Percentiles rank a stretch among this genome's conserved stretches.
Conservation (phyloP, 345 rosid genomes). For the Brassica nigra region DNA sequence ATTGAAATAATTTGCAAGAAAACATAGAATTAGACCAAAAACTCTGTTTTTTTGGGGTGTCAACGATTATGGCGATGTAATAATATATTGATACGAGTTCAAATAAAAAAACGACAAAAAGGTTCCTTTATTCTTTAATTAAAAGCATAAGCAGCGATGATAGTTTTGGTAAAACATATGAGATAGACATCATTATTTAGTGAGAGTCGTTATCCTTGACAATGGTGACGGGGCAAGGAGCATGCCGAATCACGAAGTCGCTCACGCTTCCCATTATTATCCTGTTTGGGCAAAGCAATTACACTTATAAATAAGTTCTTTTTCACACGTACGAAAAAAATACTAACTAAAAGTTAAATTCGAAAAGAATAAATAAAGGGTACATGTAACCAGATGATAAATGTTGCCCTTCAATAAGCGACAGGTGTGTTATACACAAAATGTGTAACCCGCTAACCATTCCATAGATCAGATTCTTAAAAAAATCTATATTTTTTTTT, state of each 20-base stretch:
- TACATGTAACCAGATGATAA: not conserved
- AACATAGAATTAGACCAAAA: not conserved
- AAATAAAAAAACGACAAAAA: conserved; percentile 10
- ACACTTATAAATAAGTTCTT: not conserved
- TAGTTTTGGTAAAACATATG: not conserved
- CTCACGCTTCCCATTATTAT: conserved; percentile 73
- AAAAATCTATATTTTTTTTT: not conserved
- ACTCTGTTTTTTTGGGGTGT: not conserved
- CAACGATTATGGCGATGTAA: not conserved
- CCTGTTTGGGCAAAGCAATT: conserved; percentile 50
- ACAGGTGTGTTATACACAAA: not conserved
- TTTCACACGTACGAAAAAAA: not conserved
- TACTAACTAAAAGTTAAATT: not conserved
- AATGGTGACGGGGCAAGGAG: conserved; percentile 61
- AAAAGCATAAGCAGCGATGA: not conserved
- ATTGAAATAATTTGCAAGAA: not conserved
- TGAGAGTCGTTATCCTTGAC: conserved; percentile 44
- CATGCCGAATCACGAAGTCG: conserved; percentile 51
- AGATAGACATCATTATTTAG: not conserved
- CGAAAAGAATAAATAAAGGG: not conserved
- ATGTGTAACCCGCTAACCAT: not conserved
- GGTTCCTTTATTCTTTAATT: conserved; percentile 10
- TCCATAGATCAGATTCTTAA: not conserved
- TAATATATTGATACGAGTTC: not conserved
- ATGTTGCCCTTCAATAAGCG: too few species aligned